Evolutionary conservation across 2,329 filamentous ascomycete species (phyloP).

Genomic region (Plectosphaerella plurivora): DNA sequence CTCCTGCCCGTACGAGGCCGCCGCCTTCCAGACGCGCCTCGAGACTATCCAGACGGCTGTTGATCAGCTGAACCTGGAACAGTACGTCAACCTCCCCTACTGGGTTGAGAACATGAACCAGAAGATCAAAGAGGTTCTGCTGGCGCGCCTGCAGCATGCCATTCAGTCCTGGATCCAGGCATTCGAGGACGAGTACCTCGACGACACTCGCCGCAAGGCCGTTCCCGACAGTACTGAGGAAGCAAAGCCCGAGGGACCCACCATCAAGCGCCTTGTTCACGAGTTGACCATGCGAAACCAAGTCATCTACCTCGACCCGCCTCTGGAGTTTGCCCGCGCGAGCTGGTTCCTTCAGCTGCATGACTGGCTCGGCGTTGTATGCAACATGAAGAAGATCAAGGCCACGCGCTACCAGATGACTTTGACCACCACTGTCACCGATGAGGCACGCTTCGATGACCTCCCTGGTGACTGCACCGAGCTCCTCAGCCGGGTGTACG

Average conservation of each 20-base stretch:
- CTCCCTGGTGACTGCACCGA: slow-evolving; percentile 80
- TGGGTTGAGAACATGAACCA: slow-evolving; percentile 89
- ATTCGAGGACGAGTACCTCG: slow-evolving; percentile 62
- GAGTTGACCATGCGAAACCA: slow-evolving; percentile 98
- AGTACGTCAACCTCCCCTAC: slow-evolving; percentile 85
- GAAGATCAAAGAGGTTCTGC: slow-evolving; percentile 75
- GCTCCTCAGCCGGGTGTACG: slow-evolving; percentile 75
- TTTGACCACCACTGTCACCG: slow-evolving; percentile 61
- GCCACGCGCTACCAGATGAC: slow-evolving; percentile 93
- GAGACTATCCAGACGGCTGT: slow-evolving; percentile 87
- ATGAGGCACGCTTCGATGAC: slow-evolving; percentile 73
- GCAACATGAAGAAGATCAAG: slow-evolving; percentile 90
- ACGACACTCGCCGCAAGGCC: slow-evolving; percentile 50
- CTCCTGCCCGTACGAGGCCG: slow-evolving; percentile 74
- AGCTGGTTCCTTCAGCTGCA: slow-evolving; percentile 93
- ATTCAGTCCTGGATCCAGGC: slow-evolving; percentile 82
- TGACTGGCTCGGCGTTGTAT: slow-evolving; percentile 88
- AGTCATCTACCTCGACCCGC: slow-evolving; percentile 93
- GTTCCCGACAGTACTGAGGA: slow-evolving; percentile 36
- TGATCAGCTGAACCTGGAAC: slow-evolving; percentile 93
- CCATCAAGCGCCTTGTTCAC: slow-evolving; percentile 71
- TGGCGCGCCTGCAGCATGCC: slow-evolving; percentile 78
- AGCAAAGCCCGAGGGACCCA: slow-evolving; percentile 50
- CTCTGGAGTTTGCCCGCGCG: slow-evolving; percentile 83
- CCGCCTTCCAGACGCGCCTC: slow-evolving; percentile 75